Percentiles rank a stretch among this genome's conserved stretches.
Conservation (phyloP, 2,329 filamentous ascomycete species). For the Ampelomyces quisqualis region DNA sequence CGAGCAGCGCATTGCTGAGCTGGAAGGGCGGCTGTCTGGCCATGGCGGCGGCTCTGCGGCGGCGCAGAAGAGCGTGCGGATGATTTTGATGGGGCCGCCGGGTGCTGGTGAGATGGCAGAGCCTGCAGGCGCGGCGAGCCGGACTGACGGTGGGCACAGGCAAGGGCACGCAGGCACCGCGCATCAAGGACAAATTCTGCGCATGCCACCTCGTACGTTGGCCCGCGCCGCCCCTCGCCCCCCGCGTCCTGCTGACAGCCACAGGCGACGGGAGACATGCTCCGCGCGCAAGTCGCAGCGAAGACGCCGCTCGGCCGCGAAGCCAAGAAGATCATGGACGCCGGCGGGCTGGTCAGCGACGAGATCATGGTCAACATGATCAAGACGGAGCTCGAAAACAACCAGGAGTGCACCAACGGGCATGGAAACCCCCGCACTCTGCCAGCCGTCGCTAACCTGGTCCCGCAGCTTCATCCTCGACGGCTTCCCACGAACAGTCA, state of each 20-base stretch:
- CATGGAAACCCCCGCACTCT: conserved; percentile 51
- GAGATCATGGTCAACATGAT: conserved; percentile 99
- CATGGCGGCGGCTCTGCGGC: conserved; percentile 34
- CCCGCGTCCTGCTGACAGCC: conserved; percentile 31
- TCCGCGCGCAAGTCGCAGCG: conserved; percentile 95
- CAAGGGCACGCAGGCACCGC: conserved; percentile 97
- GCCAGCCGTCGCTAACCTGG: background rate
- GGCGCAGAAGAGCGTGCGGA: conserved; percentile 70
- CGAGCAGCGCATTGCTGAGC: conserved; percentile 79
- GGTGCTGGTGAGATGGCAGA: conserved; percentile 75
- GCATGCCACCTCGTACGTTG: conserved; percentile 91
- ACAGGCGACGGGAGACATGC: conserved; percentile 97
- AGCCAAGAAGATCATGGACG: conserved; percentile 99
- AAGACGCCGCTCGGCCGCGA: conserved; percentile 93
- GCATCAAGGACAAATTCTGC: conserved; percentile 96
- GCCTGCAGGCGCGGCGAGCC: background rate
- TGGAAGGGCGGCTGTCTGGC: conserved; percentile 69
- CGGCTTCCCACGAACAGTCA: conserved; percentile 94
- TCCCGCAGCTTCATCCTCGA: conserved; percentile 87
- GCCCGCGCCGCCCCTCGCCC: too few relatives aligned
- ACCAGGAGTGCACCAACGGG: conserved; percentile 96
- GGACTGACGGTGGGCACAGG: conserved; percentile 57
- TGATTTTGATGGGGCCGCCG: conserved; percentile 96
- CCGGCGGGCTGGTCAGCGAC: conserved; percentile 94
- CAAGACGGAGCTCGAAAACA: conserved; percentile 91